Conservation (phyloP, 176 grass and related monocot species). For the Raddia guianensis region DNA sequence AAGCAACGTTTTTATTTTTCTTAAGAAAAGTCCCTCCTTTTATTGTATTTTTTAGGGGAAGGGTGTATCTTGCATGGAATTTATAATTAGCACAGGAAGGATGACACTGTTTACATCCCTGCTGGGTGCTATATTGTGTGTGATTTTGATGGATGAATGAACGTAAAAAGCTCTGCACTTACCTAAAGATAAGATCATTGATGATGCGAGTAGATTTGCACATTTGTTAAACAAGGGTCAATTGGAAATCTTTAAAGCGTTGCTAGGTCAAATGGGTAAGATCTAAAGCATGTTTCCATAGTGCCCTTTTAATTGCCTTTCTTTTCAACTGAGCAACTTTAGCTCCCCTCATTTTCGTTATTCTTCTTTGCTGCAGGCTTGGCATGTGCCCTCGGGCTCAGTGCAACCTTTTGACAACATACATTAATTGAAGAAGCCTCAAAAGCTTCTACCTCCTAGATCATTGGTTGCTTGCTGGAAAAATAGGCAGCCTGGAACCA, state of each 20-base stretch:
- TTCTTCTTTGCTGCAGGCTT: constrained; percentile 18
- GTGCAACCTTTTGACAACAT: constrained; percentile 1
- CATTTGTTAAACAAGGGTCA: constrained; percentile 22
- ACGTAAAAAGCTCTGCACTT: not conserved
- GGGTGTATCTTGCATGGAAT: not conserved
- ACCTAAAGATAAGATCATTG: not conserved
- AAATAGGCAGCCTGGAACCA: not conserved
- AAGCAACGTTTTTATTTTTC: constrained; percentile 25
- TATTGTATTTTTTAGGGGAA: not conserved
- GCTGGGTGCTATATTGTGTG: not conserved
- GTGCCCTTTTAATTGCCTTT: not conserved
- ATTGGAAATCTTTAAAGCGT: constrained; percentile 24
- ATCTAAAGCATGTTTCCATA: constrained; percentile 17
- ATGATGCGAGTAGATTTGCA: not conserved
- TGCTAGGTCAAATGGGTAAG: constrained; percentile 24
- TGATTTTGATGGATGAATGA: not conserved
- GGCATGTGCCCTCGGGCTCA: not conserved
- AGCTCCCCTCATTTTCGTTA: not conserved
- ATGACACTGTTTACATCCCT: constrained; percentile 3
- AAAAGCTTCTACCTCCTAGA: not conserved
- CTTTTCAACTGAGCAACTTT: constrained; percentile 29
- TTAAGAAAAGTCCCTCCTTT: not conserved
- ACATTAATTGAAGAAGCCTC: not conserved
- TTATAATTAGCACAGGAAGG: not conserved
- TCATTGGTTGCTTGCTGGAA: constrained; percentile 23